Conservation (phyloP, 2,329 filamentous ascomycete species). For the Exophiala calicioides region DNA sequence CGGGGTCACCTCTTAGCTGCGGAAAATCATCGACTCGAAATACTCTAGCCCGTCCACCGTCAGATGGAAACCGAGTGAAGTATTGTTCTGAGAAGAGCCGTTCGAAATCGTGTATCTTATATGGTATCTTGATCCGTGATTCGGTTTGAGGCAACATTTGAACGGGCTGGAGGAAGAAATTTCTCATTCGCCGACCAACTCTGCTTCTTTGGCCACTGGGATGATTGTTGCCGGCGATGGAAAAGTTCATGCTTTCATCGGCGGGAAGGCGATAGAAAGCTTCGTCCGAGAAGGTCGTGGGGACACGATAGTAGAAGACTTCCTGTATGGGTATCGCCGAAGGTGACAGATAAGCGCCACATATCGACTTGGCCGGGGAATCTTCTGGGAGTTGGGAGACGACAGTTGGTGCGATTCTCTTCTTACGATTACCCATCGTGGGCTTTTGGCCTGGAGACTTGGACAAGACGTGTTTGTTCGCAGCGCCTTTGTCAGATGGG, state of each 20-base stretch:
- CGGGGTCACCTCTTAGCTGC: constrained; percentile 6
- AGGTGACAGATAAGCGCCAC: constrained; percentile 40
- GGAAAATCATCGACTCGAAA: constrained; percentile 18
- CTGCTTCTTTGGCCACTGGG: constrained; percentile 29
- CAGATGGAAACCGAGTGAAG: constrained; percentile 21
- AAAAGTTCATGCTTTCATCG: constrained; percentile 15
- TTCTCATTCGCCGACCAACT: constrained; percentile 16
- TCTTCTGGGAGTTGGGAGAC: constrained; percentile 13
- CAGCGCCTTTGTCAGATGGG: background rate
- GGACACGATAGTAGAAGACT: constrained; percentile 45
- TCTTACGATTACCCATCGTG: constrained; percentile 12
- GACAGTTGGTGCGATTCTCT: constrained; percentile 26
- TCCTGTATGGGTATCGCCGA: constrained; percentile 41
- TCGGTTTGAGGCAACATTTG: constrained; percentile 8
- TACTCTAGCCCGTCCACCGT: constrained; percentile 10
- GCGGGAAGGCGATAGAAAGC: constrained; percentile 33
- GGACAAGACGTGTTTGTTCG: background rate
- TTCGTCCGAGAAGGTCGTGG: constrained; percentile 32
- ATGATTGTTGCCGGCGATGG: constrained; percentile 22
- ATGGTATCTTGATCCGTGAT: constrained; percentile 17
- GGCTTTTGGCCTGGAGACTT: background rate
- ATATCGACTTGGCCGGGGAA: background rate
- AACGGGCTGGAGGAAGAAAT: constrained; percentile 18
- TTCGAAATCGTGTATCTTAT: constrained; percentile 4
- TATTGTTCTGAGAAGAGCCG: constrained; percentile 14